Conservation (phyloP, 768 basidiomycete genomes). For the Agrocybe chaxingu region DNA sequence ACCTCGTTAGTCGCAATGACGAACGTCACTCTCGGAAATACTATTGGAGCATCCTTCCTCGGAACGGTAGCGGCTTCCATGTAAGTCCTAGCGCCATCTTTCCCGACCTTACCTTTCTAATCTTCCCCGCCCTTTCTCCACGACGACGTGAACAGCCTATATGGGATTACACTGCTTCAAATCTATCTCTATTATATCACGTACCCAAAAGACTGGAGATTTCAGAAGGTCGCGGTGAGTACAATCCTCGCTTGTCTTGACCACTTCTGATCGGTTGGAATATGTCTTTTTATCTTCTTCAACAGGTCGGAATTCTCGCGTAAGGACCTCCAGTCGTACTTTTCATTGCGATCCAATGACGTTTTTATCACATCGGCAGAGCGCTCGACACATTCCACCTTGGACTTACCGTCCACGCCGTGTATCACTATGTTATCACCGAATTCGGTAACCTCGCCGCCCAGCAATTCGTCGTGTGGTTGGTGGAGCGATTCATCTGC, state of each 20-base stretch:
- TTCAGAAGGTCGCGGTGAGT: conserved; percentile 31
- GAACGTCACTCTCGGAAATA: not conserved
- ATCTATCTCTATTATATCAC: conserved; percentile 31
- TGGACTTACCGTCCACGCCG: conserved; percentile 25
- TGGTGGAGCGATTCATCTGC: conserved; percentile 1
- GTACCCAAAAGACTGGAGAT: conserved; percentile 25
- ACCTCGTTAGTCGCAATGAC: not conserved
- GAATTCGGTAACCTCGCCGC: conserved; percentile 27
- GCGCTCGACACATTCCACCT: conserved; percentile 30
- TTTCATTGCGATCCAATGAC: not conserved
- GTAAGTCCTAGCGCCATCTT: not conserved
- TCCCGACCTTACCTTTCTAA: too few relatives aligned
- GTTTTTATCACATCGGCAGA: conserved; percentile 14
- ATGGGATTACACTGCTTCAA: conserved; percentile 17
- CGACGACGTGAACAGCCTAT: not conserved
- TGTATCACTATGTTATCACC: conserved; percentile 30
- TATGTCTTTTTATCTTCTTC: too few relatives aligned
- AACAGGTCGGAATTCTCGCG: conserved; percentile 8
- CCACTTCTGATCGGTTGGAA: conserved; percentile 3
- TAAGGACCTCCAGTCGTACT: not conserved
- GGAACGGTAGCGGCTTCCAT: not conserved
- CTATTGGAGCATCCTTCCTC: not conserved
- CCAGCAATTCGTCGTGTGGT: conserved; percentile 26
- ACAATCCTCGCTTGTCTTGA: not conserved
- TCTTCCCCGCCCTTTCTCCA: too few relatives aligned